Conservation (phyloP, 257 asterid species). For the Orobanche coerulescens region DNA sequence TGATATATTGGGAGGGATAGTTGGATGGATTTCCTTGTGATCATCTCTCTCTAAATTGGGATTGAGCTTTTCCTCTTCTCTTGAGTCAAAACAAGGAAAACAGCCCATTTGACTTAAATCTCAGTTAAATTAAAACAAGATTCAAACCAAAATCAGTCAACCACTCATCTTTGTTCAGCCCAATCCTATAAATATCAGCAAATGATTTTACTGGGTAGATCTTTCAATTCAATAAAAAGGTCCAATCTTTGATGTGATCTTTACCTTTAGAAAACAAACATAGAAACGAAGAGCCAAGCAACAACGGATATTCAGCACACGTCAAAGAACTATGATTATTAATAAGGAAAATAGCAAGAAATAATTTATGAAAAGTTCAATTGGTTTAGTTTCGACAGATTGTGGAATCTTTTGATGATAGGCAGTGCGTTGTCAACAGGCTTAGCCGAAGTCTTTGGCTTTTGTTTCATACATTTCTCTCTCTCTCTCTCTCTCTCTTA, state of each 20-base stretch:
- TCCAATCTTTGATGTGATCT: slow-evolving; percentile 16
- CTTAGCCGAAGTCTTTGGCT: slow-evolving; percentile 46
- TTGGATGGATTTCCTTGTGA: slow-evolving; percentile 50
- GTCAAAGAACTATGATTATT: background rate
- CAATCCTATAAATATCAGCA: slow-evolving; percentile 30
- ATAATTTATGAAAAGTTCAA: slow-evolving; percentile 18
- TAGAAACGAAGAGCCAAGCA: slow-evolving; percentile 10
- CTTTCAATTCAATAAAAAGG: slow-evolving; percentile 22
- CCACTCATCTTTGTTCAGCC: slow-evolving; percentile 27
- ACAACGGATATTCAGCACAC: slow-evolving; percentile 16
- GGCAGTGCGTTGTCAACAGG: slow-evolving; percentile 40
- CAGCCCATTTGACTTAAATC: slow-evolving; percentile 65
- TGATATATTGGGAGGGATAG: slow-evolving; percentile 56
- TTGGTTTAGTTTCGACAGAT: slow-evolving; percentile 24
- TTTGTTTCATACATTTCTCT: slow-evolving; percentile 26
- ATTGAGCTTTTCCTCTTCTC: slow-evolving; percentile 70
- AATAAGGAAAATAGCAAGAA: slow-evolving; percentile 15
- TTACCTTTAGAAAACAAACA: slow-evolving; percentile 5
- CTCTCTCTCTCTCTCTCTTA: slow-evolving; percentile 24
- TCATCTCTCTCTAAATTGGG: slow-evolving; percentile 50
- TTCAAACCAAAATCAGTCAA: slow-evolving; percentile 30
- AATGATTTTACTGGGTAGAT: slow-evolving; percentile 7
- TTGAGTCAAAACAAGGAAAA: slow-evolving; percentile 88
- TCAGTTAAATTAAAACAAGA: slow-evolving; percentile 22
- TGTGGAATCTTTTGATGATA: slow-evolving; percentile 22